Percentiles rank a stretch among this genome's conserved stretches.
Evolutionary conservation across 768 basidiomycete species (phyloP).

Genomic region (Mycena floridula): DNA sequence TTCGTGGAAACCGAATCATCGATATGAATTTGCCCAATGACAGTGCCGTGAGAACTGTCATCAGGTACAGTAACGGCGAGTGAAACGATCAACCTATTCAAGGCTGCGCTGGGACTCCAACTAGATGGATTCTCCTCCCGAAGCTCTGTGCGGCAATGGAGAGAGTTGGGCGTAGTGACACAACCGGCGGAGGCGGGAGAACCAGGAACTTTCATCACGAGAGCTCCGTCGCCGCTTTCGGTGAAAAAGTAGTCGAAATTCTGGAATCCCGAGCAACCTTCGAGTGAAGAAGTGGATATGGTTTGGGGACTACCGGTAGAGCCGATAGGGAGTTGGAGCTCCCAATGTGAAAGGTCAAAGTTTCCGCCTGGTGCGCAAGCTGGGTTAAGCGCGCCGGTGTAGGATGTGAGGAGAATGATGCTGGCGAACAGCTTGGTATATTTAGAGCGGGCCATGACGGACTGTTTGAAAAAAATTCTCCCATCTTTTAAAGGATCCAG

Average conservation of each 20-base stretch:
- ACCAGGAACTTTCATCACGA: slow-evolving; percentile 5
- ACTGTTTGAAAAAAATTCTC: too few relatives aligned
- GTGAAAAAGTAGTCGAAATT: slow-evolving; percentile 2
- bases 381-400: not conserved
- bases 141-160: slow-evolving; percentile 4
- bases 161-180: slow-evolving; percentile 2
- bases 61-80: slow-evolving; percentile 1
- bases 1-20: slow-evolving; percentile 3
- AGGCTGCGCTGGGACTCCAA: not conserved
- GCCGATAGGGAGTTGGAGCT: slow-evolving; percentile 2
- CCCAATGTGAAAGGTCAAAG: slow-evolving; percentile 4
- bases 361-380: slow-evolving; percentile 1
- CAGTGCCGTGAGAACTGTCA: slow-evolving; percentile 3
- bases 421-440: too few relatives aligned
- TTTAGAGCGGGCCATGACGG: too few relatives aligned
- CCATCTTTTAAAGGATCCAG: too few relatives aligned
- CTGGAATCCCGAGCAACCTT: not conserved
- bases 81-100: not conserved
- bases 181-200: slow-evolving; percentile 2
- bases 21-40: slow-evolving; percentile 6
- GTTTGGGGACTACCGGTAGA: slow-evolving; percentile 1
- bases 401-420: too few relatives aligned
- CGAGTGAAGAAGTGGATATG: not conserved
- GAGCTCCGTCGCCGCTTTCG: slow-evolving; percentile 2
- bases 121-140: slow-evolving; percentile 1